Base-by-base conservation (phyloP, 2,329 filamentous ascomycete genomes). In the Epichloe bromicola region DNA sequence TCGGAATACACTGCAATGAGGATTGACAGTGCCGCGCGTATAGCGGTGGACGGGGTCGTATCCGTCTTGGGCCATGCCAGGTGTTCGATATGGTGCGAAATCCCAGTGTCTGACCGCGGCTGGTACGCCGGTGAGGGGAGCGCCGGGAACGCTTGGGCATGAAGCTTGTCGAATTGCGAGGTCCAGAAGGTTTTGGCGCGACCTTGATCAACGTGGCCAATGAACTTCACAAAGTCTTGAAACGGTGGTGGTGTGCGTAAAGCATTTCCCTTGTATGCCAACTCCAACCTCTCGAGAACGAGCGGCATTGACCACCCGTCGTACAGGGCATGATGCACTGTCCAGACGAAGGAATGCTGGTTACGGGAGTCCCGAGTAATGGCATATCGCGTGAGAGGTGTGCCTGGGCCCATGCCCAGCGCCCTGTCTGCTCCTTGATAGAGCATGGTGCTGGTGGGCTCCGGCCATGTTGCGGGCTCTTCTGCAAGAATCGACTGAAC, bases 251-350 rank as follows among this genome's bases (percentile, higher is more conserved):
- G 40, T 2, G 36, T n/a, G n/a, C 63, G 60, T 14, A 67, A 63
- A 0, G 63, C 12, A 14, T 15, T 37, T 3, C 61, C 51, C 5
- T 62, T 61, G 44, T 68, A 70, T 5, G 64, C 65, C 38, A 58
- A 58, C 52, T 70, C 68, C 43, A 72, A 62, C 46, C 63, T 63
- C 23, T 70, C 68, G 26, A 72, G 61, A 1, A 73, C 55, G 5
- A 73, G 59, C 7, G 66, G 66, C 66, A 73, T 68, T 1, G 68
- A 71, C 72, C 74, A 75, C 17, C 74, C 74, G 49, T 78, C 74
- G 51, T 76, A 78, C 0, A 76, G 58, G 12, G 68, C 69, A 54
- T 77, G 74, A 50, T 76, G 74, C 58, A 74, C 69, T 1, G 44
- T 51, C 49, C 52, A 43, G 11, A 43, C 68, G 71, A 57, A 71